These are phyloP conservation scores for Penicillium palitans DNA, from an alignment of 2,329 filamentous ascomycete genomes.

Conservation along the genomic window DNA sequence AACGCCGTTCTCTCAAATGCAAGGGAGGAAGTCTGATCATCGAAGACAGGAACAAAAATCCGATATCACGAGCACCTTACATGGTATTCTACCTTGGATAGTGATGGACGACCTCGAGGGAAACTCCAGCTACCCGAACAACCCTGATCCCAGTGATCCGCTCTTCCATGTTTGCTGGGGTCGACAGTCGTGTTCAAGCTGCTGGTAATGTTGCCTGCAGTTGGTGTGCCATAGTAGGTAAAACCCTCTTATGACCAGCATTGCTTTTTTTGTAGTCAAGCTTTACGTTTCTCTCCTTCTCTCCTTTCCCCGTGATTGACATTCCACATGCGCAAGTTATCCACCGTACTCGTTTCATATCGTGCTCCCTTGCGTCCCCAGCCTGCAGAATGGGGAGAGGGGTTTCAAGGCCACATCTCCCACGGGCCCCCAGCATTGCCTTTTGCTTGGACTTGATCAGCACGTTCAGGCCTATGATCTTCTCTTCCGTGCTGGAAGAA, in stretches of 20 bases:
- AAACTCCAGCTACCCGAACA: constrained; percentile 7
- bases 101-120: neutral
- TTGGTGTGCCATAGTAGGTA: constrained; percentile 42
- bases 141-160: constrained; percentile 22
- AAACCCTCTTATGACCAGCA: constrained; percentile 1
- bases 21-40: neutral
- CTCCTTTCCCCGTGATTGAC: neutral
- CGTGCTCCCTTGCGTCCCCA: constrained; percentile 9
- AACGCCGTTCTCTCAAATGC: neutral
- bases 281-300: neutral
- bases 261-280: neutral
- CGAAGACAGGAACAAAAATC: neutral
- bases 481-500: neutral
- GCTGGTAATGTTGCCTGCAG: constrained; percentile 38
- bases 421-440: neutral
- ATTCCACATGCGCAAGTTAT: neutral
- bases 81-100: constrained; percentile 1
- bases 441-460: neutral
- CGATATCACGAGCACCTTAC: constrained; percentile 1
- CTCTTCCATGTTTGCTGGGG: constrained; percentile 40
- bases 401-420: neutral
- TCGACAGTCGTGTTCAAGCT: constrained; percentile 37
- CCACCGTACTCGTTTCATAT: neutral
- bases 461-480: neutral
- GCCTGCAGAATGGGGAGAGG: constrained; percentile 7